These are phyloP conservation scores for Monosporozyma yasuniensis DNA, from an alignment of 805 yeast species.

Conservation along the genomic window DNA sequence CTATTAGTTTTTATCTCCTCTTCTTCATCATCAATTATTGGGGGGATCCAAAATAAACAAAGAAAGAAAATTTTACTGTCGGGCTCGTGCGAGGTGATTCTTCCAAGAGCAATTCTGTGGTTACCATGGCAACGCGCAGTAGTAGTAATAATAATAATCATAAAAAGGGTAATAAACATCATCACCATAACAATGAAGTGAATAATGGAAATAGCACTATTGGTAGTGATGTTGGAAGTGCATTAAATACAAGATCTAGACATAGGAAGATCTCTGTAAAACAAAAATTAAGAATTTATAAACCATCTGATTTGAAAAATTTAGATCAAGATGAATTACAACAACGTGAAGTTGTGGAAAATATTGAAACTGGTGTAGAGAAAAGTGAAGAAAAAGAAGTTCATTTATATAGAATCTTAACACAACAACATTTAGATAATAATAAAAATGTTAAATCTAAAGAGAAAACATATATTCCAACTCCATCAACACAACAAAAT, in stretches of 20 bases:
- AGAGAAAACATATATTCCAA: constrained; percentile 62
- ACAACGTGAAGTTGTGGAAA: constrained; percentile 75
- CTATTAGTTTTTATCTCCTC: no score
- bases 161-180: neutral
- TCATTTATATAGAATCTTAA: constrained; percentile 82
- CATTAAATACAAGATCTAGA: constrained; percentile 68
- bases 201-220: constrained; percentile 1
- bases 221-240: constrained; percentile 7
- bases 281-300: constrained; percentile 69
- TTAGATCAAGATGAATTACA: constrained; percentile 46
- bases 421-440: constrained; percentile 32
- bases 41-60: neutral
- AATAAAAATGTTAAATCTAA: constrained; percentile 28
- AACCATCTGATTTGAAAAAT: constrained; percentile 73
- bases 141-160: neutral
- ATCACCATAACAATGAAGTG: neutral
- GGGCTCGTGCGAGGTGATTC: neutral
- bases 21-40: no score
- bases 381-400: constrained; percentile 96
- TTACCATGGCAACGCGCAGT: constrained; percentile 2
- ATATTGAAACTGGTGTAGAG: constrained; percentile 92
- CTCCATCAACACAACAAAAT: constrained; percentile 83
- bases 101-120: neutral
- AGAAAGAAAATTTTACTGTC: neutral
- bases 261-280: constrained; percentile 92